phyloP scores from a whole-genome alignment of 805 yeast genomes.

The Ogataea trehalophila region DNA sequence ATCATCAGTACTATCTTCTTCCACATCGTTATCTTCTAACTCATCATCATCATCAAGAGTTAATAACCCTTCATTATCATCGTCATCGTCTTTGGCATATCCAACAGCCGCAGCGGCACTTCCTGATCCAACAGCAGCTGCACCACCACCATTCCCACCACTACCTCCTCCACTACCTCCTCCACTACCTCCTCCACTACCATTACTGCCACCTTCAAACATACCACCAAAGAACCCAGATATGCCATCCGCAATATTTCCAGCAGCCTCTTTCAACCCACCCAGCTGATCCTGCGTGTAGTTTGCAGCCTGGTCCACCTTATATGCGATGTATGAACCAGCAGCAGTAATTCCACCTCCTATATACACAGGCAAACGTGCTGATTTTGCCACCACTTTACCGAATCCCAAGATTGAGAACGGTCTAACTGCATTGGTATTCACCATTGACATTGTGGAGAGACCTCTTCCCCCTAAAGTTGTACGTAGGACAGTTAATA shows the following conservation, averaged over 20 bases:
- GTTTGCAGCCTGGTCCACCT: constrained; percentile 78
- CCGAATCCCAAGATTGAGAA: constrained; percentile 40
- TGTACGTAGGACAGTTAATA: constrained; percentile 5
- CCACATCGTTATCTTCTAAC: constrained; percentile 43
- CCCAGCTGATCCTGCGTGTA: constrained; percentile 65
- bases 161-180: constrained; percentile 29
- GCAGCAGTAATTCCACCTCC: constrained; percentile 95
- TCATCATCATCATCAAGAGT: constrained; percentile 35
- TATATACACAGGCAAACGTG: constrained; percentile 69
- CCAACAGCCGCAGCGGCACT: constrained; percentile 52
- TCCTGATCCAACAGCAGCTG: constrained; percentile 45
- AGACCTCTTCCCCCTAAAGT: constrained; percentile 1
- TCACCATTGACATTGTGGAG: constrained; percentile 1
- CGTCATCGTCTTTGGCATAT: constrained; percentile 33
- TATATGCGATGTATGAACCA: constrained; percentile 87
- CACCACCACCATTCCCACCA: constrained; percentile 17
- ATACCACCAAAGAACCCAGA: constrained; percentile 30
- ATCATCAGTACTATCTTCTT: constrained; percentile 51
- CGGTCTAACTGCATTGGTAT: constrained; percentile 8
- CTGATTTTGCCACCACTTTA: constrained; percentile 48
- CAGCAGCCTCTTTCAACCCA: constrained; percentile 58
- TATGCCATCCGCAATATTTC: constrained; percentile 43
- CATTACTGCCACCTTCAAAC: constrained; percentile 23
- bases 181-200: constrained; percentile 32
- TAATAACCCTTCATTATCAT: constrained; percentile 21